Evolutionary conservation across 441 rosid genomes (phyloP), one percentile per base, ranked within the genome.

Genomic region (Populus hybrid): DNA sequence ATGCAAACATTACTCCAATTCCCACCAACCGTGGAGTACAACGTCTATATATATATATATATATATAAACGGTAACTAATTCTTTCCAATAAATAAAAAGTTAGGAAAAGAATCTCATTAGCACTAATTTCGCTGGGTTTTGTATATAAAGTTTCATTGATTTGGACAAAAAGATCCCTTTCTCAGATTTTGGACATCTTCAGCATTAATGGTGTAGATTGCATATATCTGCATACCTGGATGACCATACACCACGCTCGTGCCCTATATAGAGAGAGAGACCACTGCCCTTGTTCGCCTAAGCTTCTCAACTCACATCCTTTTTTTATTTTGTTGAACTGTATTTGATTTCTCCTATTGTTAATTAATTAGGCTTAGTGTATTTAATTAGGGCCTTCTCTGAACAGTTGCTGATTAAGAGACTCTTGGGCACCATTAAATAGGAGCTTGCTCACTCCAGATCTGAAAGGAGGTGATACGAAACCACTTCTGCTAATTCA

Each of bases 371-470:
- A 46, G 20, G 18, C 18, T 46, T 46, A 5, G 57, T 46, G 20
- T 46, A 11, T 46, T 46, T 46, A 12, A 11, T 46, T 14, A 46
- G 57, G 54, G 57, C 6, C 11, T 46, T 46, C 11, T 46, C 57
- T 14, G 5, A 46, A 46, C 18, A 46, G 57, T 12, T 4, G 46
- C 3, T 40, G 46, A 40, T 10, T 10, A 3, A 40, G 46, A 40
- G 46, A 10, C 11, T 46, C 5, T 4, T 1, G 57, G 6, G 18
- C 5, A 14, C 20, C 57, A 14, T 46, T 46, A 46, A 46, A 38
- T 24, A 11, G 59, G 73, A 38, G 73, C 73, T 70, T 57, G 30
- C 73, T 70, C 54, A 40, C 73, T 21, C 73, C 73, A 40, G 46
- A 38, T 36, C 73, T 23, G 46, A 68, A 70, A 70, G 26, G 59